Evolutionary conservation across 352 stramenopile species (phyloP), one percentile per base, ranked within the genome.

Genomic region (Phytophthora uliginosa): DNA sequence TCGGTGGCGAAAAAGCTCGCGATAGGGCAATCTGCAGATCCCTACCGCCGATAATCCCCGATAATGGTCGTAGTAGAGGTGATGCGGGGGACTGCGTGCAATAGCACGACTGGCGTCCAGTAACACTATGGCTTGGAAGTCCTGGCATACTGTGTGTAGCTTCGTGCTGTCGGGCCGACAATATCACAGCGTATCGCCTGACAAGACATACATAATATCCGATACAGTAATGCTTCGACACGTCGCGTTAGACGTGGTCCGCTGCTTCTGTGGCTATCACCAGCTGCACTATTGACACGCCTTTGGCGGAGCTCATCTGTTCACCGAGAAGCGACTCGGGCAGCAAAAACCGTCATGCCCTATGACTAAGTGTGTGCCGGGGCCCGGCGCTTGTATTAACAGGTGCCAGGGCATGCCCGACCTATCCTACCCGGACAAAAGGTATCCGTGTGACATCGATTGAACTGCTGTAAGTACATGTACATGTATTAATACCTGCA

Each of bases 301-400:
- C 40, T 48, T 48, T 48, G 40, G 40, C 40, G 40, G 15, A 48
- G 40, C 40, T 48, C 40, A 48, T 48, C 40, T 48, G 40, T 48
- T 48, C 40, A 48, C 40, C 40, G 40, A 48, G 40, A 48, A 48
- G 8, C 7, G 40, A 9, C 40, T 48, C 40, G 40, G 40, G 40
- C 40, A 48, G 40, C 40, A 48, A 48, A 48, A 48, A 18, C 6
- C 17, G 17, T 20, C 40, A 48, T 10, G 40, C 40, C 8, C 34
- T n/a, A 9, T 10, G 40, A 48, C 6, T 48, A 48, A 5, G 40
- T 15, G 40, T 48, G 40, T 48, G 40, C 40, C 40, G 15, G 40
- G 40, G 40, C 40, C 34, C 40, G 40, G 40, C 40, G 40, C 40
- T 48, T 48, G 15, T 48, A 48, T 48, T 48, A 48, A 48, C 40